Percentiles rank a stretch among this genome's conserved stretches.
These are phyloP conservation scores for Clitocybe nebularis DNA, from an alignment of 1,284 basidiomycete species.

Conservation along the genomic window DNA sequence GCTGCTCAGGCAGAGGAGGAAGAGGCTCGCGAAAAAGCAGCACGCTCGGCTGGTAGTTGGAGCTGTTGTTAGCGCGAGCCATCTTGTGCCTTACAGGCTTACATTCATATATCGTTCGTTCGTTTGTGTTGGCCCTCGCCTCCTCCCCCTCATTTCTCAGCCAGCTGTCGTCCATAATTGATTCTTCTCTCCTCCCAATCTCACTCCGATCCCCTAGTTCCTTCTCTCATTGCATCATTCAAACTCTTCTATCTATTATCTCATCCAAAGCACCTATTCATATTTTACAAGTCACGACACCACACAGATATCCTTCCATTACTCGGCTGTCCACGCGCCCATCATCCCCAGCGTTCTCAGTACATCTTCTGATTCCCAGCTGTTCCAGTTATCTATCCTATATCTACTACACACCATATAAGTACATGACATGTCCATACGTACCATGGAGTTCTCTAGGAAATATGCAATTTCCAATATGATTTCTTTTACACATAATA, in stretches of 20 bases:
- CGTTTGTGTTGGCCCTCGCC: not conserved
- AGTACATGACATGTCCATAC: slow-evolving; percentile 31
- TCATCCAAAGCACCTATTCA: slow-evolving; percentile 22
- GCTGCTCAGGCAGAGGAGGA: slow-evolving; percentile 76
- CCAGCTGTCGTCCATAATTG: slow-evolving; percentile 1
- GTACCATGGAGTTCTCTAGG: slow-evolving; percentile 11
- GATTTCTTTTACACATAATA: slow-evolving; percentile 1
- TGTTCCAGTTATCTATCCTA: slow-evolving; percentile 32
- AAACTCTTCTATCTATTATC: slow-evolving; percentile 18
- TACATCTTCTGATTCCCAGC: slow-evolving; percentile 18
- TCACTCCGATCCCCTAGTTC: slow-evolving; percentile 1
- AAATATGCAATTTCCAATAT: not conserved
- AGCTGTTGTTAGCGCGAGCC: slow-evolving; percentile 46
- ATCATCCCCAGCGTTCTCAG: slow-evolving; percentile 9
- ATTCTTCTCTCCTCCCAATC: too few relatives aligned
- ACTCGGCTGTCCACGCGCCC: slow-evolving; percentile 13
- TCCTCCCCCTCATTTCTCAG: not conserved
- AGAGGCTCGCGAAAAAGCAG: slow-evolving; percentile 67
- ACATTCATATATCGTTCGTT: slow-evolving; percentile 13
- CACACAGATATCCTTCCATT: slow-evolving; percentile 18
- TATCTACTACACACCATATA: slow-evolving; percentile 33
- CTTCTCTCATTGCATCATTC: slow-evolving; percentile 3
- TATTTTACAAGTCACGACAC: slow-evolving; percentile 15
- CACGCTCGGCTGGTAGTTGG: slow-evolving; percentile 51
- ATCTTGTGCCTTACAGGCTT: slow-evolving; percentile 2